These are phyloP conservation scores for Magnusiomyces clavatus DNA, from an alignment of 1,139 yeast genomes.

Conservation along the genomic window DNA sequence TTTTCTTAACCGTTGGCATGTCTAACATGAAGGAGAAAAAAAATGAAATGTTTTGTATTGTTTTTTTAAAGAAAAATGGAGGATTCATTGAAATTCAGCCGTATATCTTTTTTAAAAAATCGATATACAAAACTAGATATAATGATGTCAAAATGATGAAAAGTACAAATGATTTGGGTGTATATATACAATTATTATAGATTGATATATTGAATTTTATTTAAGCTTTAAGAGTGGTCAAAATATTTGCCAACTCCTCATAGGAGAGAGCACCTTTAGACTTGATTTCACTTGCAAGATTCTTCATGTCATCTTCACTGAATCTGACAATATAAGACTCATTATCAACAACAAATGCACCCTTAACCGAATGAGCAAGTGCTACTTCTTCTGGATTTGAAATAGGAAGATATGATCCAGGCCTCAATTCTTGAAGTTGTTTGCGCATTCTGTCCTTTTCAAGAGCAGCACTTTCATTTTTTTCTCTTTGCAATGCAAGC, in stretches of 20 bases:
- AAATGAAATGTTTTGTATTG: too few relatives aligned
- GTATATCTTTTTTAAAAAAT: too few relatives aligned
- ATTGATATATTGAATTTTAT: background rate
- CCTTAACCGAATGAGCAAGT: conserved; percentile 2
- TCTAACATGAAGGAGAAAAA: too few relatives aligned
- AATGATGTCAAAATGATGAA: too few relatives aligned
- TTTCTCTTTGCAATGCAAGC: conserved; percentile 10
- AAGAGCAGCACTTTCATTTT: conserved; percentile 6
- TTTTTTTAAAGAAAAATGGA: too few relatives aligned
- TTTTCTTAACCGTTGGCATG: too few relatives aligned
- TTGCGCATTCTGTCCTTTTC: conserved; percentile 8
- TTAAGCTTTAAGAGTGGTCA: conserved; percentile 3
- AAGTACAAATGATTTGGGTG: too few relatives aligned
- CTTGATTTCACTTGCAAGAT: conserved; percentile 7
- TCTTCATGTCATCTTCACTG: conserved; percentile 7
- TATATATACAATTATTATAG: too few relatives aligned
- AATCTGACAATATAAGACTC: conserved; percentile 9
- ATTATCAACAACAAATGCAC: conserved; percentile 10
- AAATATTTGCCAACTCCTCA: conserved; percentile 6
- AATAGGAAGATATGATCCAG: conserved; percentile 7
- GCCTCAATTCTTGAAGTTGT: conserved; percentile 7
- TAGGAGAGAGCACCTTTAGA: conserved; percentile 7
- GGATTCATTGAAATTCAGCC: too few relatives aligned
- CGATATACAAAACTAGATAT: too few relatives aligned
- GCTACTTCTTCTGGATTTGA: conserved; percentile 1